Conservation (phyloP, 768 basidiomycete species). For the Obba rivulosa region DNA sequence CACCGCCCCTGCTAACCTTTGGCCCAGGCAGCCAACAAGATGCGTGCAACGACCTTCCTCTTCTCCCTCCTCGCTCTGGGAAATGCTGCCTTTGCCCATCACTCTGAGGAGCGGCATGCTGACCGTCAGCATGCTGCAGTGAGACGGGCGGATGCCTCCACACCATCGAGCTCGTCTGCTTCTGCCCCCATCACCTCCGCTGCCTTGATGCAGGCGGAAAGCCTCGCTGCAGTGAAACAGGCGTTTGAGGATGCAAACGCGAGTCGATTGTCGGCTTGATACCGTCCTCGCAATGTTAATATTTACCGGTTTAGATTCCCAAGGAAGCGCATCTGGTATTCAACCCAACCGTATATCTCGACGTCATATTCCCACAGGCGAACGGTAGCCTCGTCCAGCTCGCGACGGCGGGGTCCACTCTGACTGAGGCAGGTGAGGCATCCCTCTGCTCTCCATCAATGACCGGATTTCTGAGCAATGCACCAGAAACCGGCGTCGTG, state of each 20-base stretch:
- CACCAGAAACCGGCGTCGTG: neutral
- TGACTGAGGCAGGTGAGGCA: neutral
- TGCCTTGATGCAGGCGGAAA: neutral
- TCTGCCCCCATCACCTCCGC: too few species aligned
- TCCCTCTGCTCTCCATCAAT: neutral
- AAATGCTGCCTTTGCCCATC: too few species aligned
- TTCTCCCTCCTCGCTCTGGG: neutral
- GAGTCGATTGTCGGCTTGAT: neutral
- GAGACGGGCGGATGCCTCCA: too few species aligned
- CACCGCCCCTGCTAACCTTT: too few species aligned
- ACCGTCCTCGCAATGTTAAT: too few species aligned
- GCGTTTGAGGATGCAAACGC: neutral
- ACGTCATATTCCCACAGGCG: neutral
- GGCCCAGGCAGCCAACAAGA: too few species aligned
- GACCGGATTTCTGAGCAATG: neutral
- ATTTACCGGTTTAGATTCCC: neutral
- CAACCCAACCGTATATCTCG: neutral
- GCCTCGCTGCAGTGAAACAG: neutral
- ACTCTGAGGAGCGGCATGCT: too few species aligned
- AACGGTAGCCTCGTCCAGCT: neutral
- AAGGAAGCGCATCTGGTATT: neutral
- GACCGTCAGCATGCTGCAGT: too few species aligned
- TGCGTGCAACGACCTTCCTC: neutral
- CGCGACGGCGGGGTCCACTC: neutral
- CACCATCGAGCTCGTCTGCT: too few species aligned